These are phyloP conservation scores for Bryoerythrophyllum caledonicum DNA, from an alignment of 225 moss, liverwort and hornwort genomes.

Conservation along the genomic window DNA sequence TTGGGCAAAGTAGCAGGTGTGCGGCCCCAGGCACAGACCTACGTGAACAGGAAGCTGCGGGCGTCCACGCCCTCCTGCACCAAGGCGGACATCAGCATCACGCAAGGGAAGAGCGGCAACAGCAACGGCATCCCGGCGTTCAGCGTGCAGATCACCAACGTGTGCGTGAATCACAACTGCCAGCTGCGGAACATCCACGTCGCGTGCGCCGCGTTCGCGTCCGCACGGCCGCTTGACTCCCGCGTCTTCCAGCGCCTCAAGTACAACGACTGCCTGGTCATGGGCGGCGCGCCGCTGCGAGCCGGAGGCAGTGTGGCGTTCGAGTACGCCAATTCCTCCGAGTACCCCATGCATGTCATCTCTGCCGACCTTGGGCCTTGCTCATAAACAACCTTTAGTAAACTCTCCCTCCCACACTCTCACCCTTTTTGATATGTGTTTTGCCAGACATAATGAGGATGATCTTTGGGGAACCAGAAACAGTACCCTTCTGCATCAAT, in stretches of 20 bases:
- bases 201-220: conserved; percentile 88
- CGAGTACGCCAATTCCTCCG: conserved; percentile 88
- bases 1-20: neutral
- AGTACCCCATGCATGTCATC: conserved; percentile 83
- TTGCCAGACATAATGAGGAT: conserved; percentile 21
- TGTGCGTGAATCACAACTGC: conserved; percentile 73
- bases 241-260: conserved; percentile 70
- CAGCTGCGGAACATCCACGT: conserved; percentile 78
- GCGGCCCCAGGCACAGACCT: conserved; percentile 22
- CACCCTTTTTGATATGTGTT: conserved; percentile 21
- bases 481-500: conserved; percentile 8
- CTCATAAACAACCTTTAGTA: conserved; percentile 26
- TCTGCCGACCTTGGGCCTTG: conserved; percentile 66
- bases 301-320: conserved; percentile 84
- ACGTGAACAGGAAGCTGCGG: conserved; percentile 62
- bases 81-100: conserved; percentile 65
- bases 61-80: conserved; percentile 60
- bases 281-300: conserved; percentile 72
- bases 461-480: conserved; percentile 5
- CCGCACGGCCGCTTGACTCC: conserved; percentile 81
- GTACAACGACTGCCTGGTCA: conserved; percentile 88
- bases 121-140: conserved; percentile 89
- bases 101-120: conserved; percentile 59
- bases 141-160: conserved; percentile 86
- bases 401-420: no score